phyloP scores from a whole-genome alignment of 2,329 filamentous ascomycete genomes.

The Beauveria bassiana region DNA sequence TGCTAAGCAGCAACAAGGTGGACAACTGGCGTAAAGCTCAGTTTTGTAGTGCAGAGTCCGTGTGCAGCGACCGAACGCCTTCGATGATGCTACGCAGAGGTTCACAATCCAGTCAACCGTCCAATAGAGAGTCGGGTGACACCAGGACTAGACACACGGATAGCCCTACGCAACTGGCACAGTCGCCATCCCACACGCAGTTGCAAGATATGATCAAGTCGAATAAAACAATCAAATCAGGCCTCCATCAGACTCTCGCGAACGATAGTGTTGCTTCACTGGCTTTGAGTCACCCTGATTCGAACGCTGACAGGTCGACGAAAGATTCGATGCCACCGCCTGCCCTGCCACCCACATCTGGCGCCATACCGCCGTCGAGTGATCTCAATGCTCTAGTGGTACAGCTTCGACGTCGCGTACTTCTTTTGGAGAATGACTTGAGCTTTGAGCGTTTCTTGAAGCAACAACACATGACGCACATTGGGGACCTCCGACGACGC shows the following conservation, averaged over 20 bases:
- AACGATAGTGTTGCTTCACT: constrained; percentile 53
- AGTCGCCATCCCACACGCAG: constrained; percentile 45
- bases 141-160: constrained; percentile 37
- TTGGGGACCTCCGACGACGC: constrained; percentile 67
- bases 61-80: constrained; percentile 30
- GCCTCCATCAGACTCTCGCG: constrained; percentile 44
- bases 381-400: constrained; percentile 34
- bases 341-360: constrained; percentile 17
- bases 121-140: constrained; percentile 39
- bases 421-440: constrained; percentile 69
- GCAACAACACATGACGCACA: constrained; percentile 73
- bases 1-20: constrained; percentile 31
- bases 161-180: constrained; percentile 49
- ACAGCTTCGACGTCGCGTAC: constrained; percentile 64
- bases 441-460: constrained; percentile 81
- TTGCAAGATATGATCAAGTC: constrained; percentile 54
- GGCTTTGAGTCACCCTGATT: constrained; percentile 43
- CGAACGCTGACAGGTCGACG: constrained; percentile 30
- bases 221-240: constrained; percentile 50
- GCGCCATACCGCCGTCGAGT: constrained; percentile 18
- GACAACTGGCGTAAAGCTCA: constrained; percentile 47
- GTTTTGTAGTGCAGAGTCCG: constrained; percentile 40
- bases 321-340: constrained; percentile 22
- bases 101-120: constrained; percentile 46
- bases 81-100: constrained; percentile 29